These are phyloP conservation scores for Nicotiana otophora DNA, from an alignment of 257 asterid genomes.

Conservation along the genomic window DNA sequence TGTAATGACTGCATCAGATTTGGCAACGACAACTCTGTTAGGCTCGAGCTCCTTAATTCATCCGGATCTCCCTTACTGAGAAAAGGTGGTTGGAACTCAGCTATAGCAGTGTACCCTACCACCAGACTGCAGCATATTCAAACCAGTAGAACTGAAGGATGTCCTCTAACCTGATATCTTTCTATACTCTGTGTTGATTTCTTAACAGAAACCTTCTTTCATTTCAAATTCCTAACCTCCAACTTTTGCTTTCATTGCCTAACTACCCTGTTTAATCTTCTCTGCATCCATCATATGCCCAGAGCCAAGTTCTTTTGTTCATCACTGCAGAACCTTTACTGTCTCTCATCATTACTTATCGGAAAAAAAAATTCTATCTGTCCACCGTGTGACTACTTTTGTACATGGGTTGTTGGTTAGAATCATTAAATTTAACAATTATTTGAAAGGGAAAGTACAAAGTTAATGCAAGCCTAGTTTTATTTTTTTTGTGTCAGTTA, in stretches of 20 bases:
- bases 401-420: neutral
- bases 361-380: too few relatives aligned
- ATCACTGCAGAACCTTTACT: neutral
- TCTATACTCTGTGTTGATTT: neutral
- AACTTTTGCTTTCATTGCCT: neutral
- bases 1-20: neutral
- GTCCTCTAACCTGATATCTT: neutral
- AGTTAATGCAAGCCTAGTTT: neutral
- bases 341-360: neutral
- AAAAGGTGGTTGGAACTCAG: too few relatives aligned
- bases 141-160: neutral
- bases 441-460: neutral
- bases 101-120: neutral
- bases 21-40: neutral
- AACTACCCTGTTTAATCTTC: neutral
- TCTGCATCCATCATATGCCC: neutral
- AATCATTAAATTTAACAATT: neutral
- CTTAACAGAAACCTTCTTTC: neutral
- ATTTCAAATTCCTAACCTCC: neutral
- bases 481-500: neutral
- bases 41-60: neutral
- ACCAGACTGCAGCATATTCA: neutral
- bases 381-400: neutral
- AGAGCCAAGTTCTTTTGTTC: neutral
- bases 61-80: neutral